Conservation (phyloP, 345 rosid genomes). For the Cardamine occulta region DNA sequence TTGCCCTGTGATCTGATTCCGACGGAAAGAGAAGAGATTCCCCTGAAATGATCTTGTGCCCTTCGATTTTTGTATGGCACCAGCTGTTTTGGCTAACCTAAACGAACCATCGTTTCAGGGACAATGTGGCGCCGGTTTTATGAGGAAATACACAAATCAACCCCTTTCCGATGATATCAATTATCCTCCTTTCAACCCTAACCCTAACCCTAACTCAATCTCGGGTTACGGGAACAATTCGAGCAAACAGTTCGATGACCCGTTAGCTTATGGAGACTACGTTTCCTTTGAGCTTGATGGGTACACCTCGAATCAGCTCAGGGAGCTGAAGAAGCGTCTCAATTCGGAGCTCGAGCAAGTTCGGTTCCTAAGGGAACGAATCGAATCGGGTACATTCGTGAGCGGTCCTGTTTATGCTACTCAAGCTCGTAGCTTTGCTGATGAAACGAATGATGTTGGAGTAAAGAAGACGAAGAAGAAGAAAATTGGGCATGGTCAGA, state of each 20-base stretch:
- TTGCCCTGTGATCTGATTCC: background rate
- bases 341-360: constrained; percentile 71
- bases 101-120: constrained; percentile 40
- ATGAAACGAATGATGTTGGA: constrained; percentile 41
- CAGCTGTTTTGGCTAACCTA: constrained; percentile 42
- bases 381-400: constrained; percentile 49
- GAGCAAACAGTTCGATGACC: constrained; percentile 42
- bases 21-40: background rate
- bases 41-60: constrained; percentile 33
- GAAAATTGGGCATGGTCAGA: constrained; percentile 55
- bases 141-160: constrained; percentile 43
- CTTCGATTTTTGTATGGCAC: constrained; percentile 40
- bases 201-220: constrained; percentile 53
- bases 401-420: constrained; percentile 26
- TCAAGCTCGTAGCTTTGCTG: constrained; percentile 45
- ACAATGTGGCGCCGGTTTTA: constrained; percentile 40
- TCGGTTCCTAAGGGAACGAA: constrained; percentile 60
- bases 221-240: constrained; percentile 48
- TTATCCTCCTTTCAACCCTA: constrained; percentile 44
- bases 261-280: constrained; percentile 48
- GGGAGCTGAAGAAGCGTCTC: constrained; percentile 64
- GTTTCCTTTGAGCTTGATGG: constrained; percentile 71
- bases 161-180: constrained; percentile 24
- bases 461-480: constrained; percentile 51
- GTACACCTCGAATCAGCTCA: constrained; percentile 52